A percentile compares a stretch with the other conserved stretches of the same genome.
Conservation (phyloP, 768 basidiomycete species). For the Neoboletus magnificus region DNA sequence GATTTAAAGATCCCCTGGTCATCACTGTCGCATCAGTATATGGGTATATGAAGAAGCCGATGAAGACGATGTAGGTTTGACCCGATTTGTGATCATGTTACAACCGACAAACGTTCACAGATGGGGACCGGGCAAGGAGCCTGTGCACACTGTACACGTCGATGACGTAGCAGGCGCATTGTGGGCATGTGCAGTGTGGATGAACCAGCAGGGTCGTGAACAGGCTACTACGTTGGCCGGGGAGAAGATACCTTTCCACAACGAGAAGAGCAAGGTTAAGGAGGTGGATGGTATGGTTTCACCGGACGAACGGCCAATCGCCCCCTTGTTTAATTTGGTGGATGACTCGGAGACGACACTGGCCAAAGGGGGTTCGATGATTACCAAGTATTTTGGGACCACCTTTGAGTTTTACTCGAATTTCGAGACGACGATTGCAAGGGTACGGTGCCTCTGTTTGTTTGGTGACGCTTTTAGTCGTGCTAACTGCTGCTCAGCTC, state of each 20-base stretch:
- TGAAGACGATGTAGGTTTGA: conserved; percentile 71
- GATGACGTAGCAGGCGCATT: conserved; percentile 76
- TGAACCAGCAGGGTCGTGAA: conserved; percentile 55
- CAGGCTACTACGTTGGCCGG: conserved; percentile 59
- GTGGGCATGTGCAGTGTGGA: conserved; percentile 80
- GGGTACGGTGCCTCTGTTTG: conserved; percentile 39
- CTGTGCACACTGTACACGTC: conserved; percentile 71
- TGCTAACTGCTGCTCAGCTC: conserved; percentile 39
- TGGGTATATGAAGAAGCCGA: conserved; percentile 76
- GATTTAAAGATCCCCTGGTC: conserved; percentile 55
- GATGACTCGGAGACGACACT: conserved; percentile 75
- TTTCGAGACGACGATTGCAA: conserved; percentile 62
- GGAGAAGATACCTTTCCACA: conserved; percentile 37
- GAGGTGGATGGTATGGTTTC: conserved; percentile 62
- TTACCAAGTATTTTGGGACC: conserved; percentile 73
- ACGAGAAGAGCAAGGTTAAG: conserved; percentile 65
- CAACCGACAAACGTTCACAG: conserved; percentile 35
- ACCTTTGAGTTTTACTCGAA: conserved; percentile 78
- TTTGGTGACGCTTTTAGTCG: background rate
- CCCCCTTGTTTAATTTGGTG: conserved; percentile 82
- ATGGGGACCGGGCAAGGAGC: conserved; percentile 77
- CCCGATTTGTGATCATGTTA: background rate
- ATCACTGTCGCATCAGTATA: conserved; percentile 79
- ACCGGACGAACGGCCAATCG: conserved; percentile 55
- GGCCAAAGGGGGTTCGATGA: conserved; percentile 58